phyloP scores from a whole-genome alignment of 2,329 filamentous ascomycete species.

The Calonectria multiphialidica region DNA sequence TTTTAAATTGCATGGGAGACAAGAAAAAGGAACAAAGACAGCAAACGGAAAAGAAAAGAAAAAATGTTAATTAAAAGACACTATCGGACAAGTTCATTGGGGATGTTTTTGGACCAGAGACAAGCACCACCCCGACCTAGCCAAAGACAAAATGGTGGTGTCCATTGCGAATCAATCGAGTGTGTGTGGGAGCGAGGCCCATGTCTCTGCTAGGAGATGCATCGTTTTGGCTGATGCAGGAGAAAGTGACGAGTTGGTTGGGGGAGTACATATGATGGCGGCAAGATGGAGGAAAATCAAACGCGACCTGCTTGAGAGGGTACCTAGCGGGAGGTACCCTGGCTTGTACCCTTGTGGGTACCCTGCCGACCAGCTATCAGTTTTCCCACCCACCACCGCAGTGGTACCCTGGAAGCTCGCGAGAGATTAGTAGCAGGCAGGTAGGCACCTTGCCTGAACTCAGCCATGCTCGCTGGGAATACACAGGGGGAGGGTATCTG shows the following conservation, averaged over 20 bases:
- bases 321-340: constrained; percentile 1
- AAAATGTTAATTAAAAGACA: not conserved
- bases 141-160: not conserved
- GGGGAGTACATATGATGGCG: not conserved
- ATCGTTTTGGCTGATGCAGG: not conserved
- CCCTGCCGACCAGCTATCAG: constrained; percentile 1
- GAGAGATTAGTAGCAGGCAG: not conserved
- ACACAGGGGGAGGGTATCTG: not conserved
- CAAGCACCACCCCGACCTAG: not conserved
- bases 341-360: not conserved
- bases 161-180: not conserved
- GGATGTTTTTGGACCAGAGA: not conserved
- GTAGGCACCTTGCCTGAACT: not conserved
- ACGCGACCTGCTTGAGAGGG: constrained; percentile 19
- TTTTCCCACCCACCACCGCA: constrained; percentile 3
- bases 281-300: constrained; percentile 30
- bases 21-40: constrained; percentile 15
- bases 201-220: not conserved
- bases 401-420: not conserved
- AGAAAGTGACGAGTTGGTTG: not conserved
- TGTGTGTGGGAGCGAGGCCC: constrained; percentile 1
- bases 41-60: not conserved
- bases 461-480: not conserved
- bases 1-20: constrained; percentile 21
- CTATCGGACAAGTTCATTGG: not conserved